Evolutionary conservation across 2,329 filamentous ascomycete genomes (phyloP), one percentile per base, ranked within the genome.

Genomic region (Pyricularia sp.): DNA sequence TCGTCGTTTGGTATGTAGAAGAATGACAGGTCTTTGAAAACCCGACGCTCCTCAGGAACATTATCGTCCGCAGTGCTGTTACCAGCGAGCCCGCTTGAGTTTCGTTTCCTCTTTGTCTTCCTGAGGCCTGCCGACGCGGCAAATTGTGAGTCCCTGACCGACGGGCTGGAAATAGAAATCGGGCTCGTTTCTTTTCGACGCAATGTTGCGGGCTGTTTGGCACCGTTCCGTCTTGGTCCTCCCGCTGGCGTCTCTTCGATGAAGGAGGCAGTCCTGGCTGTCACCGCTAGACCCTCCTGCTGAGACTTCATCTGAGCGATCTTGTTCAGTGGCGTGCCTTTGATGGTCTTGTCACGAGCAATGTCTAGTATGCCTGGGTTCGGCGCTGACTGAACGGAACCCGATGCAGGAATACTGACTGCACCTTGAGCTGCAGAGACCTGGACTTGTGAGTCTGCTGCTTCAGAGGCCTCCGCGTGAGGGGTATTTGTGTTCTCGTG

Each of bases 1-100:
- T 94, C 90, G 71, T 93, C 87, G 72, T 95, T 91, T 0, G 93
- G 94, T 6, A 97, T 87, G 76, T 95, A 97, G 78, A 88, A 92
- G 72, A 93, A 90, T 0, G 79, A 77, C n/a, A 91, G 77, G 0
- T 79, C 84, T 64, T 80, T 83, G 75, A 93, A 89, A 5, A 92
- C 82, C 72, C 85, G 83, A 69, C 85, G 78, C 0, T 77, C 75
- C 70, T 87, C 83, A 0, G 86, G 83, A 0, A 85, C 79, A 25
- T 82, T 70, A 11, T 28, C 66, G 82, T 83, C 30, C 26, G 11
- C 5, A 30, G 25, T 61, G 58, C 58, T 26, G 58, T 23, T 61
- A 26, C 23, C 23, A 50, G 30, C 33, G 68, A 25, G 9, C 12
- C n/a, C 33, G 58, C 42, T 14, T 28, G 33, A 4, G 31, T 12